A percentile compares a stretch with the other conserved stretches of the same genome.
Conservation (phyloP, 23 red algal species). For the Agarophyton chilense region DNA sequence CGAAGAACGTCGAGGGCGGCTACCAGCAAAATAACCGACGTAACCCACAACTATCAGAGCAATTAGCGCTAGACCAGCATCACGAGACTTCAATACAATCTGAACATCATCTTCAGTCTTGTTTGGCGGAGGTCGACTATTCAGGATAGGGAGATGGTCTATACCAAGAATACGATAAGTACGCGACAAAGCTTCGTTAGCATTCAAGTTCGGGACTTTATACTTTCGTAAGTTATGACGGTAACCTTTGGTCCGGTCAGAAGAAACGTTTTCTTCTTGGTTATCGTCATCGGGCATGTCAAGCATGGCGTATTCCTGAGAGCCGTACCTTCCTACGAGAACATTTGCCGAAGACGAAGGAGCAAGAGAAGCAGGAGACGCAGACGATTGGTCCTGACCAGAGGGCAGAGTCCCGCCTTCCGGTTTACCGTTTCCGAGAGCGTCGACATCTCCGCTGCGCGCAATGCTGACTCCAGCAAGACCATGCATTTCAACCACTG, state of each 20-base stretch:
- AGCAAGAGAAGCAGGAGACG: neutral
- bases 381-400: neutral
- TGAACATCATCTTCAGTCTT: constrained; percentile 26
- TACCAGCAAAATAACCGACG: constrained; percentile 53
- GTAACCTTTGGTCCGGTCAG: neutral
- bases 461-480: constrained; percentile 59
- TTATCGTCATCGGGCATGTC: neutral
- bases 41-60: constrained; percentile 41
- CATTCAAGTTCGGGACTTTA: constrained; percentile 1
- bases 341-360: constrained; percentile 8
- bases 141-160: constrained; percentile 26
- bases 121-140: neutral
- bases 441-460: neutral
- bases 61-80: constrained; percentile 46
- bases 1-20: constrained; percentile 19
- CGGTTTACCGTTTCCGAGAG: neutral
- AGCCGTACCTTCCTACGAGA: constrained; percentile 34
- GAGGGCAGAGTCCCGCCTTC: neutral
- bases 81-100: constrained; percentile 28
- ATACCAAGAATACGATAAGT: constrained; percentile 35
- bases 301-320: constrained; percentile 50
- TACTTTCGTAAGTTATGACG: constrained; percentile 25
- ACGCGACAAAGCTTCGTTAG: neutral
- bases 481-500: constrained; percentile 69
- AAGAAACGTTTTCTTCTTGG: neutral